These are phyloP conservation scores for Chaetomium sp. DNA, from an alignment of 2,329 filamentous ascomycete genomes.

Conservation along the genomic window DNA sequence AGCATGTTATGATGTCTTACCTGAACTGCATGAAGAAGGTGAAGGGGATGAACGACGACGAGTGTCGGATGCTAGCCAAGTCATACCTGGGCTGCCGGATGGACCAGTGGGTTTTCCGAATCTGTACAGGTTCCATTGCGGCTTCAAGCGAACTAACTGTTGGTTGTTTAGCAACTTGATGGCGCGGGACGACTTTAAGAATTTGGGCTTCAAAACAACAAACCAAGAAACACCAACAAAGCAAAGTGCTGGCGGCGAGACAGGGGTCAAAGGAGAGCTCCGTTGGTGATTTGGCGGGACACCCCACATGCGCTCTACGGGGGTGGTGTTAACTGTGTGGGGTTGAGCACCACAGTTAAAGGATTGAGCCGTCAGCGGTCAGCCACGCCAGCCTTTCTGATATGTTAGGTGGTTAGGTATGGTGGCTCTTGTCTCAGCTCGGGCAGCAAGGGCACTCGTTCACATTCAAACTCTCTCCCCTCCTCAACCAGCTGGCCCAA, in stretches of 20 bases:
- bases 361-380: constrained; percentile 1
- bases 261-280: constrained; percentile 41
- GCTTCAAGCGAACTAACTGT: constrained; percentile 12
- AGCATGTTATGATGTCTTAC: constrained; percentile 81
- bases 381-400: neutral
- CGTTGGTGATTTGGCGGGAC: constrained; percentile 38
- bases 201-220: constrained; percentile 74
- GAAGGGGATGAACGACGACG: constrained; percentile 80
- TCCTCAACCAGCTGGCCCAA: neutral
- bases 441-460: neutral
- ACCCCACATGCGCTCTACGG: constrained; percentile 5
- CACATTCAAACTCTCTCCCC: constrained; percentile 12
- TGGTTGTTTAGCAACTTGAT: constrained; percentile 73
- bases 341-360: neutral
- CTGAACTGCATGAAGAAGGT: constrained; percentile 83
- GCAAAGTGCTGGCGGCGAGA: constrained; percentile 33
- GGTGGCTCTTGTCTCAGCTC: constrained; percentile 10
- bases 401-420: no score
- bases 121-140: neutral
- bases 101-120: constrained; percentile 71
- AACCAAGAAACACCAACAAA: constrained; percentile 40
- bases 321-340: neutral
- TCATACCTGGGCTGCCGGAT: constrained; percentile 88
- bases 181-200: constrained; percentile 93
- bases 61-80: constrained; percentile 85